Base-by-base conservation (phyloP, 768 basidiomycete species). In the Lactarius hatsudake region DNA sequence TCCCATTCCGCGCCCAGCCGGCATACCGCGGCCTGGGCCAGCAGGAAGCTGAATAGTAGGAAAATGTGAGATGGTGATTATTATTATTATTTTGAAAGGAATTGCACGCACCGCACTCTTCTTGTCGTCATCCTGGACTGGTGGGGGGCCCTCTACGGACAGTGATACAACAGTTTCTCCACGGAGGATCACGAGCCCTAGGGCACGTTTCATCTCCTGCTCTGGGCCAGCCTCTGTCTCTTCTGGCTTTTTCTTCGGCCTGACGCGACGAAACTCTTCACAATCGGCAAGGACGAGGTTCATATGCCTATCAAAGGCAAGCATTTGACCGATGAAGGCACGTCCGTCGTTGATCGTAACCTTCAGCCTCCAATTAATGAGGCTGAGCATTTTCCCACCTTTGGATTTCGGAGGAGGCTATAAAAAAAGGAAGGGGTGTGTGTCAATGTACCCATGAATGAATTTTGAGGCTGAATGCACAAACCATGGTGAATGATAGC, bases 271-370 rank as follows among this genome's bases (percentile, higher is more conserved):
- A 76, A 98, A 99, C 79, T 99, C 97, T 78, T 99, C 97, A 75
- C 96, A 98, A 73, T 98, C 97, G 18, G 96, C 95, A 63, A 99
- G 81, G 55, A 99, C 97, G 72, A 99, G 83, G 80, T 99, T 99
- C 97, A 98, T 99, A 79, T 99, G 97, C 75, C 93, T 90, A 81
- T 99, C 97, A 77, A 98, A 99, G 61, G 97, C 97, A 77, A 99
- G 90, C 93, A 98, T 97, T 81, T 98, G 97, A 51, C 97, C 97
- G 56, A 93, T 94, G 73, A 98, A 81, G 64, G 91, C 86, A 77
- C 97, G 92, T 67, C 95, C 95, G 79, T 99, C 97, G 88, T 90
- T 97, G 79, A 98, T 89, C 66, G 95, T 97, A 66, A 98, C 89
- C 80, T 92, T 96, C 72, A 99, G 86, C 78, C 96, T 84, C 92